A percentile compares a stretch with the other conserved stretches of the same genome.
Evolutionary conservation across 2,329 filamentous ascomycete species (phyloP).

Genomic region (Zasmidium citrigriseum): DNA sequence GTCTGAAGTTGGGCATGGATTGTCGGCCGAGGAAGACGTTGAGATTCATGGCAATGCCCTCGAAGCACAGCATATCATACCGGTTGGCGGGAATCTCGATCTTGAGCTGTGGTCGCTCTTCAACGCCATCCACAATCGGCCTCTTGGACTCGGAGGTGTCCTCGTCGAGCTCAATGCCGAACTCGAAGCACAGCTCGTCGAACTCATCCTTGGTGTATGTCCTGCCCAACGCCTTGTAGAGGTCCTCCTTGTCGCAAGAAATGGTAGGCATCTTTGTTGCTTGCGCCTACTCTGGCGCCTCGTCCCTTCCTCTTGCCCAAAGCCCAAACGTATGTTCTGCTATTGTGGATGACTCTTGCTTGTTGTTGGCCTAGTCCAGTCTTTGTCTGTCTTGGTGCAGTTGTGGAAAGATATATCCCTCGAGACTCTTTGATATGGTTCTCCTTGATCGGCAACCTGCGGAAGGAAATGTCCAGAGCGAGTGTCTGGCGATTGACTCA

Average conservation of each 20-base stretch:
- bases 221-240: constrained; percentile 88
- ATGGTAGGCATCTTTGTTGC: constrained; percentile 84
- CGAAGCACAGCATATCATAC: constrained; percentile 94
- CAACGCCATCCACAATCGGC: constrained; percentile 72
- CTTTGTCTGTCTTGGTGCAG: no score
- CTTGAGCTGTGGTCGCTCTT: constrained; percentile 90
- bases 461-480: background rate
- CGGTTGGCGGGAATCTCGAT: constrained; percentile 95
- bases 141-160: constrained; percentile 78
- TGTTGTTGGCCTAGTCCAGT: background rate
- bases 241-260: constrained; percentile 89
- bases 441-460: background rate
- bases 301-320: background rate
- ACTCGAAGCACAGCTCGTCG: constrained; percentile 97
- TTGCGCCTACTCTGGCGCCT: constrained; percentile 14
- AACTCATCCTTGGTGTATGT: constrained; percentile 94
- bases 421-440: no score
- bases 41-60: constrained; percentile 92
- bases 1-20: constrained; percentile 74
- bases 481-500: background rate
- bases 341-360: background rate
- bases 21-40: constrained; percentile 87
- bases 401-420: no score
- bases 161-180: constrained; percentile 97
- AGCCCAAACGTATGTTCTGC: background rate